Conservation (phyloP, 116 monocot species). For the Phalaenopsis hybrid region DNA sequence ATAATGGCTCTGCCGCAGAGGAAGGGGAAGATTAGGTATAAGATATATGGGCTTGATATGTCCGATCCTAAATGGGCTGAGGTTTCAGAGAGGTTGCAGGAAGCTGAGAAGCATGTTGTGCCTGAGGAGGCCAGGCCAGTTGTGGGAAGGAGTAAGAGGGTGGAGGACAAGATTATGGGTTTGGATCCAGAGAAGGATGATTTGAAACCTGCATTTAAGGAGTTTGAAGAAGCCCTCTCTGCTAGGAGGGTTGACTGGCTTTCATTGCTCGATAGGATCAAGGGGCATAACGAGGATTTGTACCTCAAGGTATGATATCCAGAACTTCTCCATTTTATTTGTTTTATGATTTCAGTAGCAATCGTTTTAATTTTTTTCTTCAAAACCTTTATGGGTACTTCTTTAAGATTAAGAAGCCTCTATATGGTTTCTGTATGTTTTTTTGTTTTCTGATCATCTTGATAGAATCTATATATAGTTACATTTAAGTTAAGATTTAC, state of each 20-base stretch:
- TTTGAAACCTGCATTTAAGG: conserved; percentile 22
- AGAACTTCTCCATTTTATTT: not conserved
- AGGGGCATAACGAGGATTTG: conserved; percentile 32
- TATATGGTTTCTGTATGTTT: not conserved
- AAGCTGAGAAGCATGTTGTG: conserved; percentile 36
- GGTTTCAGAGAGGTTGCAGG: conserved; percentile 45
- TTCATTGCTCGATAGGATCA: conserved; percentile 59
- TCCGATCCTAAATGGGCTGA: conserved; percentile 62
- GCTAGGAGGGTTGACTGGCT: conserved; percentile 76
- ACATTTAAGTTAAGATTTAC: not conserved
- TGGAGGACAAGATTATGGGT: conserved; percentile 51
- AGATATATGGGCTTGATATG: conserved; percentile 77
- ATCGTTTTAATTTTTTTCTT: not conserved
- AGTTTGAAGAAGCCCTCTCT: conserved; percentile 57
- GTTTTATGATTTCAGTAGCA: not conserved
- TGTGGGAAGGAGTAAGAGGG: conserved; percentile 49
- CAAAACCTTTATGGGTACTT: not conserved
- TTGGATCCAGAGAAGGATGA: conserved; percentile 46
- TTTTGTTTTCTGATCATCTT: not conserved
- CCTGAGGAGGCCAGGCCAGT: conserved; percentile 45
- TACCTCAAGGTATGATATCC: conserved; percentile 61
- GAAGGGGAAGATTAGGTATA: conserved; percentile 63
- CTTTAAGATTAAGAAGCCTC: not conserved
- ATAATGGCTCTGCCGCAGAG: conserved; percentile 56
- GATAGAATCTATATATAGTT: not conserved